Evolutionary conservation across 176 grass and related monocot genomes (phyloP).

Genomic region (Carex parvula): DNA sequence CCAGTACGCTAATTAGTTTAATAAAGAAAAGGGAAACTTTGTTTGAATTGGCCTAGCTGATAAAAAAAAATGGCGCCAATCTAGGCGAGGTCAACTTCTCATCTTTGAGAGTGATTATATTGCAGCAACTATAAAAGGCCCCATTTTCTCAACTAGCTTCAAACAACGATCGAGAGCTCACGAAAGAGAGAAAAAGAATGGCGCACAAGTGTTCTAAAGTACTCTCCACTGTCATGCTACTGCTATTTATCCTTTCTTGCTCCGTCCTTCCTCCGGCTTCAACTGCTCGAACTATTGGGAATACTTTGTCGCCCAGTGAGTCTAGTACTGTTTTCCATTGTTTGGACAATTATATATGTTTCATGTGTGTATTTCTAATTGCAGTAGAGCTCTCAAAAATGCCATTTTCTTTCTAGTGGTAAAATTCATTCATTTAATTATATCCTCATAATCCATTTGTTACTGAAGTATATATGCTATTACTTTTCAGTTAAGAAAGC

Average conservation of each 20-base stretch:
- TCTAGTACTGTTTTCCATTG: background rate
- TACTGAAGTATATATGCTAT: background rate
- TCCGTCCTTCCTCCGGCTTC: background rate
- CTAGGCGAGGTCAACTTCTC: too few species aligned
- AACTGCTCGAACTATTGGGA: background rate
- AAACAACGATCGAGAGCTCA: background rate
- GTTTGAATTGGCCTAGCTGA: too few species aligned
- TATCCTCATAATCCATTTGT: background rate
- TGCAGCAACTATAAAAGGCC: background rate
- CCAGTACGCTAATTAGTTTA: too few species aligned
- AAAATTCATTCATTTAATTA: background rate
- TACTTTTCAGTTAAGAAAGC: background rate
- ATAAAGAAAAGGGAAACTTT: too few species aligned
- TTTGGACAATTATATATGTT: background rate
- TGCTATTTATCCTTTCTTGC: background rate
- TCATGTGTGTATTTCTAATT: background rate
- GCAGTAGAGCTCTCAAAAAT: background rate
- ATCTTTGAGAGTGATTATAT: background rate
- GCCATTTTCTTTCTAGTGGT: background rate
- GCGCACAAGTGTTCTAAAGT: background rate
- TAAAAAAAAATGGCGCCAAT: too few species aligned
- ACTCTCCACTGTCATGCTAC: background rate
- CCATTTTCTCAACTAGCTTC: background rate
- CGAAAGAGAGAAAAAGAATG: background rate
- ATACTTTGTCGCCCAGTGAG: background rate